Evolutionary conservation across 345 rosid genomes (phyloP).

Genomic region (Firmiana major): DNA sequence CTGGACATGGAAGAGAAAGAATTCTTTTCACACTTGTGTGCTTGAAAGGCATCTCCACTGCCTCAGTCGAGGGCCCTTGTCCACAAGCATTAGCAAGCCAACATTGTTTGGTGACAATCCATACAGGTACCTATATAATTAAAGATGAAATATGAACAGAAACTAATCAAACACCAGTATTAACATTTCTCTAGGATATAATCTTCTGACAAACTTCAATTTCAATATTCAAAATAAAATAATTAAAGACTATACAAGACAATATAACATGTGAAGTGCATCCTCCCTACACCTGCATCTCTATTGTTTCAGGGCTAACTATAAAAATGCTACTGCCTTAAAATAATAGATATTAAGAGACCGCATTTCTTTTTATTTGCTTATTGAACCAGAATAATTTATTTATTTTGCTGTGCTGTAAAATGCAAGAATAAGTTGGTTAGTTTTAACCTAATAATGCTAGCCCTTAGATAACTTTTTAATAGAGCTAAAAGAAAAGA

Average conservation of each 20-base stretch:
- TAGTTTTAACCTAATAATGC: background rate
- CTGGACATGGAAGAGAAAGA: conserved; percentile 7
- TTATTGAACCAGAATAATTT: background rate
- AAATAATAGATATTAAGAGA: conserved; percentile 4
- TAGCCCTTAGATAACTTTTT: background rate
- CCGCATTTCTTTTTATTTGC: background rate
- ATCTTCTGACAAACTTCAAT: background rate
- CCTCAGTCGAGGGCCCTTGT: conserved; percentile 55
- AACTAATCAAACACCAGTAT: conserved; percentile 11
- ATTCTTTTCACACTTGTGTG: conserved; percentile 50
- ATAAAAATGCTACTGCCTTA: background rate
- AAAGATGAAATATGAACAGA: background rate
- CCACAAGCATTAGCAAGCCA: conserved; percentile 86
- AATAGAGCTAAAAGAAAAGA: background rate
- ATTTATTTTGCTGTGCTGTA: background rate
- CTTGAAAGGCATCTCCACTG: conserved; percentile 85
- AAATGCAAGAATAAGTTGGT: background rate
- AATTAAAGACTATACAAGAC: background rate
- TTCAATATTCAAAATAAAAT: background rate
- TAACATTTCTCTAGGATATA: background rate
- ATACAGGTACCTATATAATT: conserved; percentile 50
- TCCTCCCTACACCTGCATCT: background rate
- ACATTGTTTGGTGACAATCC: conserved; percentile 58
- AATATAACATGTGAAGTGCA: background rate
- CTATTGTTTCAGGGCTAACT: background rate